Conservation (phyloP, 1,139 yeast genomes). For the Sugiyamaella sp. region DNA sequence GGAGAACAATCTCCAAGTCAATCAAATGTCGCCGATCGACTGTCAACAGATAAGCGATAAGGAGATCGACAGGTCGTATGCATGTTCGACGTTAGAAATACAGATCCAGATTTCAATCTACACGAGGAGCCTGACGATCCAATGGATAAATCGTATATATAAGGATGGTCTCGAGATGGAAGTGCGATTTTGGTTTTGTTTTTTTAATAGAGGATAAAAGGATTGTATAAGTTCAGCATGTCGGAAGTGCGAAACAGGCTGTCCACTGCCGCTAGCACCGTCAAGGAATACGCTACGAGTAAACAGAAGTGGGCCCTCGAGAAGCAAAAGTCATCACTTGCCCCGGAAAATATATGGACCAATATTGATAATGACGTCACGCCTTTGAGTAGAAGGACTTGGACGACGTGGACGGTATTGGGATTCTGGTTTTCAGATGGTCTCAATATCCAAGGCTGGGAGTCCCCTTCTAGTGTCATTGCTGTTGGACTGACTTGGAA, state of each 20-base stretch:
- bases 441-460: conserved; percentile 37
- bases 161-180: neutral
- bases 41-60: neutral
- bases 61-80: neutral
- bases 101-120: neutral
- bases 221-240: conserved; percentile 2
- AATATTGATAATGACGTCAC: conserved; percentile 41
- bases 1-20: conserved; percentile 2
- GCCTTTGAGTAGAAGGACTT: conserved; percentile 38
- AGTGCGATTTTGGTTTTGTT: neutral
- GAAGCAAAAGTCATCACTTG: conserved; percentile 37
- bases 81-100: too few species aligned
- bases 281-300: conserved; percentile 15
- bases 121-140: neutral
- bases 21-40: conserved; percentile 1
- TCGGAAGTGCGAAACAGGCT: conserved; percentile 1
- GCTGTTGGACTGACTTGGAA: conserved; percentile 43
- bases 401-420: conserved; percentile 39
- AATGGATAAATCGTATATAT: neutral
- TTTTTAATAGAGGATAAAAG: neutral
- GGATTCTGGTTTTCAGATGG: conserved; percentile 43
- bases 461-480: conserved; percentile 34
- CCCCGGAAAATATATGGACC: conserved; percentile 38
- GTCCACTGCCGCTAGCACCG: neutral
- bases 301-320: conserved; percentile 35